Conservation (phyloP, 2,329 filamentous ascomycete genomes). For the Akanthomyces uredinophilus region DNA sequence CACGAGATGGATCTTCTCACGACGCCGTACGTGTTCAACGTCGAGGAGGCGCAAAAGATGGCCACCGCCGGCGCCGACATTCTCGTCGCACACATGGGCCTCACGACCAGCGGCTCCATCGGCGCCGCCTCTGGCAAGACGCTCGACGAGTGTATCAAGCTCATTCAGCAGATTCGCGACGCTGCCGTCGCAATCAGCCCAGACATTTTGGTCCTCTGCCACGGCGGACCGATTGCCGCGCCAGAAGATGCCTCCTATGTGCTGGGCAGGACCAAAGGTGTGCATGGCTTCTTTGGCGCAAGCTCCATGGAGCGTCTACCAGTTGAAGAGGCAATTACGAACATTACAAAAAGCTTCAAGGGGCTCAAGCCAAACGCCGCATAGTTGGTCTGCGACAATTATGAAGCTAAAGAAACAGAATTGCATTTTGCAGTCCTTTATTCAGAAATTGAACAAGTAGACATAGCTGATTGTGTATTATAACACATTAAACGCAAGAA, state of each 20-base stretch:
- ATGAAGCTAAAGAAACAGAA: background rate
- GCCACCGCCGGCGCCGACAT: constrained; percentile 60
- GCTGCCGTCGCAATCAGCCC: constrained; percentile 49
- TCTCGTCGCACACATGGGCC: constrained; percentile 63
- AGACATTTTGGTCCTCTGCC: constrained; percentile 63
- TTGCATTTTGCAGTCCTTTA: background rate
- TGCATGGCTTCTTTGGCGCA: constrained; percentile 70
- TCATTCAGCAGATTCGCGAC: constrained; percentile 60
- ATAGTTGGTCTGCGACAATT: background rate
- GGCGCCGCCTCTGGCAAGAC: constrained; percentile 57
- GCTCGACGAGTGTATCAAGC: constrained; percentile 57
- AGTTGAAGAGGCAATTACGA: constrained; percentile 59
- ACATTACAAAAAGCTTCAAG: constrained; percentile 29
- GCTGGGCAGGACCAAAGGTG: constrained; percentile 51
- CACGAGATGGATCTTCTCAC: constrained; percentile 57
- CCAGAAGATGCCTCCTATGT: constrained; percentile 61
- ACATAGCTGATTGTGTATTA: background rate
- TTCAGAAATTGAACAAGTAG: background rate
- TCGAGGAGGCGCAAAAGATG: constrained; percentile 58
- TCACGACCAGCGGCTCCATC: constrained; percentile 61
- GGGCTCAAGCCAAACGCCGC: constrained; percentile 3
- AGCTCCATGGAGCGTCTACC: constrained; percentile 66
- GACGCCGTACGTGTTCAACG: constrained; percentile 64
- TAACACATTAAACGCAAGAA: background rate
- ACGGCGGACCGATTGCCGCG: constrained; percentile 63